Percentiles rank a stretch among this genome's conserved stretches.
phyloP scores from a whole-genome alignment of 2,329 filamentous ascomycete genomes.

The Endocalyx cinctus region DNA sequence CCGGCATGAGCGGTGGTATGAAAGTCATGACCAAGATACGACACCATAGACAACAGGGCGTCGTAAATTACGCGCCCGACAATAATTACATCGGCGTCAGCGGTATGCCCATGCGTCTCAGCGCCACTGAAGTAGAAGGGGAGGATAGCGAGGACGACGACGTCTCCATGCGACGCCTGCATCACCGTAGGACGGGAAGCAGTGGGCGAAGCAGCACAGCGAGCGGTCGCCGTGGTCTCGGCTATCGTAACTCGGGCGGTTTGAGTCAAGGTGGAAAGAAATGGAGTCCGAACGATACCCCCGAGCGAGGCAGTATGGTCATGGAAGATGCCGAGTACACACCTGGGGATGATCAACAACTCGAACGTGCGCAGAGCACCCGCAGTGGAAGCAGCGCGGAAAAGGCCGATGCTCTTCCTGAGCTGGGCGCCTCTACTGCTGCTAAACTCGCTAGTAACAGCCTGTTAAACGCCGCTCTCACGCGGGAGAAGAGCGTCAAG shows the following conservation, averaged over 20 bases:
- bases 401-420: conserved; percentile 55
- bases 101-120: conserved; percentile 85
- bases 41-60: conserved; percentile 76
- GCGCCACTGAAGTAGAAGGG: conserved; percentile 91
- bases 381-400: conserved; percentile 55
- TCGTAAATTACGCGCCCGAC: conserved; percentile 73
- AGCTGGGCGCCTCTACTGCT: conserved; percentile 39
- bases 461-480: conserved; percentile 50
- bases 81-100: conserved; percentile 69
- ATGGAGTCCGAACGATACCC: conserved; percentile 52
- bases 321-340: conserved; percentile 35
- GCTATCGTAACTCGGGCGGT: conserved; percentile 49
- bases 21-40: conserved; percentile 81
- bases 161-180: conserved; percentile 40
- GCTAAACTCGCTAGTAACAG: conserved; percentile 55
- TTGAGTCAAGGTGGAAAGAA: conserved; percentile 36
- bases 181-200: conserved; percentile 69
- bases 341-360: conserved; percentile 22
- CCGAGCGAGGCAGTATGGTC: conserved; percentile 52
- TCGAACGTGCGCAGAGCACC: conserved; percentile 41
- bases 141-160: conserved; percentile 78
- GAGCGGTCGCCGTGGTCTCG: conserved; percentile 44
- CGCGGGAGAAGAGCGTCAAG: conserved; percentile 62
- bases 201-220: conserved; percentile 68
- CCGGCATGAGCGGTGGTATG: conserved; percentile 55